Evolutionary conservation across 2,329 filamentous ascomycete species (phyloP).

Genomic region (Trichoderma sp.): DNA sequence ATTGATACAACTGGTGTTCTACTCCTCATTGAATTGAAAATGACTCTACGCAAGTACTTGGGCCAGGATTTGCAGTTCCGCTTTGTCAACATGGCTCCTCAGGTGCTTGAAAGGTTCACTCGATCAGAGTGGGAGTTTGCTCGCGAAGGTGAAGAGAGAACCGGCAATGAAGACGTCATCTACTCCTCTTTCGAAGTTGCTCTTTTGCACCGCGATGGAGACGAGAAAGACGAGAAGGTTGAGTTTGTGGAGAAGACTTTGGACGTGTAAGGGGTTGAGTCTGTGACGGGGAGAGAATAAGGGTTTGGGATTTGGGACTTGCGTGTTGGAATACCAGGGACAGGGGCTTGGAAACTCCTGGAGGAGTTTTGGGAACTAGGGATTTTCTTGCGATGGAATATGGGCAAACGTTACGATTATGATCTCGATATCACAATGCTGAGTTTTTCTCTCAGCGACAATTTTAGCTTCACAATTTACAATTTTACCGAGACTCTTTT

Average conservation of each 20-base stretch:
- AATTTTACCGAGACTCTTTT: neutral
- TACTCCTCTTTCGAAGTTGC: constrained; percentile 27
- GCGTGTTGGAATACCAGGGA: neutral
- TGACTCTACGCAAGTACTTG: constrained; percentile 51
- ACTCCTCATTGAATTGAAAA: constrained; percentile 50
- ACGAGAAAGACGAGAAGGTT: constrained; percentile 22
- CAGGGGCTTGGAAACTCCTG: neutral
- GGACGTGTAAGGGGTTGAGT: constrained; percentile 7
- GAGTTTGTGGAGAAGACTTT: constrained; percentile 18
- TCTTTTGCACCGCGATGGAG: constrained; percentile 24
- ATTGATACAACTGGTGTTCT: constrained; percentile 55
- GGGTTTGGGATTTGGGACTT: neutral
- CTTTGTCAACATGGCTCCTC: constrained; percentile 49
- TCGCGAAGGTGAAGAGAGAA: constrained; percentile 32
- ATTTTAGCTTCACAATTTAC: neutral
- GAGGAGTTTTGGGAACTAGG: constrained; percentile 13
- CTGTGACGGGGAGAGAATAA: neutral
- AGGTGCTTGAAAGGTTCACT: constrained; percentile 42
- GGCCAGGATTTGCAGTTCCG: constrained; percentile 48
- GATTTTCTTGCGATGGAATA: constrained; percentile 2
- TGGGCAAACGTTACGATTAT: constrained; percentile 12
- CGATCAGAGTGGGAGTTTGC: constrained; percentile 42
- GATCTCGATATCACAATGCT: neutral
- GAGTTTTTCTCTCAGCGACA: neutral
- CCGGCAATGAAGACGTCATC: constrained; percentile 25